Conservation (phyloP, 164 flowering plant genomes). For the Buxus sempervirens region DNA sequence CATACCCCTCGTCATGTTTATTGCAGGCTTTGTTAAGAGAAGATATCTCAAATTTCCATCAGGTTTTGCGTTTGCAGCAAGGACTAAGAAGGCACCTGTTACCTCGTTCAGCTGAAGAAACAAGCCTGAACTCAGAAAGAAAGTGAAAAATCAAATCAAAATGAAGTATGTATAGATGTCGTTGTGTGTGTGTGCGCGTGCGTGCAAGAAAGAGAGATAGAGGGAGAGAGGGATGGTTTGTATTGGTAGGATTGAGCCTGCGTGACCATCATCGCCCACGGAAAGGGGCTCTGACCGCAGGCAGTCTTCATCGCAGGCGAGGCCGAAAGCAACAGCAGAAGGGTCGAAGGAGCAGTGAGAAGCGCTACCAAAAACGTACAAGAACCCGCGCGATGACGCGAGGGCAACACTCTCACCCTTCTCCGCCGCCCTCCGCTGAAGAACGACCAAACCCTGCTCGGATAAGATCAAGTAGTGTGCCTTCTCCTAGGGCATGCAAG, state of each 20-base stretch:
- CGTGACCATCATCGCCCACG: constrained; percentile 20
- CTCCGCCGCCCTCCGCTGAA: not conserved
- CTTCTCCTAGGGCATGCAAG: not conserved
- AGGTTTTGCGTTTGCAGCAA: too few species aligned
- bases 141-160: too few species aligned
- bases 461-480: constrained; percentile 31
- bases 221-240: too few species aligned
- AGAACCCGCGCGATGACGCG: not conserved
- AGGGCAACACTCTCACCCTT: constrained; percentile 4
- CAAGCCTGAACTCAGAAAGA: too few species aligned
- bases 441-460: constrained; percentile 10
- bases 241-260: constrained; percentile 17
- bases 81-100: too few species aligned
- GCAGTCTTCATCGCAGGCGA: constrained; percentile 28
- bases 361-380: constrained; percentile 9
- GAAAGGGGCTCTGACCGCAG: constrained; percentile 23
- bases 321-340: not conserved
- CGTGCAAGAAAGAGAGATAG: too few species aligned
- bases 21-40: too few species aligned
- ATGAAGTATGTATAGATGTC: too few species aligned
- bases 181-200: too few species aligned
- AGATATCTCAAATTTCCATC: too few species aligned
- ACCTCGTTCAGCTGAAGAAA: too few species aligned
- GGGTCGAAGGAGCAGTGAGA: not conserved
- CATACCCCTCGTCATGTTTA: too few species aligned